Evolutionary conservation across 2,329 filamentous ascomycete species (phyloP), one percentile per base, ranked within the genome.

Genomic region (Botrytis paeoniae): DNA sequence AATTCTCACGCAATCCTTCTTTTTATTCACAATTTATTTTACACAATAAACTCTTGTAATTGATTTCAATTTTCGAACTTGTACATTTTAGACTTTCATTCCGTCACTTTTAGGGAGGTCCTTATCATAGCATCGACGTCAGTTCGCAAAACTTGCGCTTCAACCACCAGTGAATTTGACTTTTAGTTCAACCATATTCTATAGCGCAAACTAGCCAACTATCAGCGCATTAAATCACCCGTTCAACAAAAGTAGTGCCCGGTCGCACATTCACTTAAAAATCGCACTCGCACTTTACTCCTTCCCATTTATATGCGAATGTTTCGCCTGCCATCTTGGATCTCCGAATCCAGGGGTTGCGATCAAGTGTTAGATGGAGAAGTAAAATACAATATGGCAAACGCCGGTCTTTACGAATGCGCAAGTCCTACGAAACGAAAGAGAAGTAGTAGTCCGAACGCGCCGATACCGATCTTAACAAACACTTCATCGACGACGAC

Each of bases 241-340:
- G 5, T 45, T 32, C 64, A 72, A 72, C 29, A 43, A 57, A 35
- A 39, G 14, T 29, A 37, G 70, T 32, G 62, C 70, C 62, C 37
- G 70, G 61, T 66, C 70, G 70, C 70, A 68, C 70, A 68, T 72
- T 60, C 70, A 37, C 41, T 37, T 12, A 1, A 45, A 59, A 32
- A 6, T 37, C 54, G 35, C 39, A 32, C 45, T 14, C 54, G 35
- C 39, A 32, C 45, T 14, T 18, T 20, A 8, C 51, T 16, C 45
- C 51, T 68, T 69, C 54, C 18, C 45, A 29, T 64, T 71, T 81
- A 81, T 81, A 83, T 84, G 83, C 84, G 84, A 83, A 90, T 90
- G 88, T 89, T 90, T 82, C 85, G 86, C 78, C 88, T 89, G 80
- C 69, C 76, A 72, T 78, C 78, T 75, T 90, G 88, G 87, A 83